Conservation (phyloP, 2,329 filamentous ascomycete species). For the Ambrosiella cleistominuta region DNA sequence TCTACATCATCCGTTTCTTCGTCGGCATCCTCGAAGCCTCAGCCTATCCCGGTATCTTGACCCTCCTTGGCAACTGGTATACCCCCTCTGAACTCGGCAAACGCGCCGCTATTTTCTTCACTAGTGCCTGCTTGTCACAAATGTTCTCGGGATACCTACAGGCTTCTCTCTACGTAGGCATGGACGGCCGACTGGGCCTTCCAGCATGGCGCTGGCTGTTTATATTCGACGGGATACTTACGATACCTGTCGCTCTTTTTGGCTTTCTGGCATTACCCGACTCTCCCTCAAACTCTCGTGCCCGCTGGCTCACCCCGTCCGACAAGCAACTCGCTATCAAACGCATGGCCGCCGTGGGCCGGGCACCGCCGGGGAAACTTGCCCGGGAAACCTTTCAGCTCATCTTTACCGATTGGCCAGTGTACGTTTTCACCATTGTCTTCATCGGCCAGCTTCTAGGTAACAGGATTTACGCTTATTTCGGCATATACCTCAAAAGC, state of each 20-base stretch:
- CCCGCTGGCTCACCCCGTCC: conserved; percentile 17
- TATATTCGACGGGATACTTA: conserved; percentile 25
- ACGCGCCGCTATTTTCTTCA: conserved; percentile 26
- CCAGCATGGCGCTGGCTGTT: conserved; percentile 30
- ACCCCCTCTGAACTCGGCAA: conserved; percentile 26
- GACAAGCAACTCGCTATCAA: conserved; percentile 18
- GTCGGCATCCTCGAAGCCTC: conserved; percentile 24
- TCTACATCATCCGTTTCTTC: conserved; percentile 27
- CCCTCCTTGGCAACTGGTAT: conserved; percentile 28
- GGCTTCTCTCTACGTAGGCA: conserved; percentile 23
- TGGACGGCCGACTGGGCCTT: conserved; percentile 22
- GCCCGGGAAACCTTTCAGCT: conserved; percentile 17
- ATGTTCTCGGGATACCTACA: conserved; percentile 29
- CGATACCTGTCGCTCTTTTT: conserved; percentile 19
- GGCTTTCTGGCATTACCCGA: conserved; percentile 22
- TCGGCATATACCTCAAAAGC: conserved; percentile 21
- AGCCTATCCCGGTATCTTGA: conserved; percentile 23
- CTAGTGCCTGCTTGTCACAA: conserved; percentile 20
- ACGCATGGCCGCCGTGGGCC: conserved; percentile 19
- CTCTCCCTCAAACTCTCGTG: conserved; percentile 17
- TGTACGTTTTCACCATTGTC: conserved; percentile 20
- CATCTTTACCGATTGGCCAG: conserved; percentile 18
- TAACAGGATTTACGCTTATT: conserved; percentile 22
- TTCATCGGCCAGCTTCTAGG: conserved; percentile 21
- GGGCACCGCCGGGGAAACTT: conserved; percentile 19